Evolutionary conservation across 73 alveolate species (phyloP).

Genomic region (Paramecium sonneborni): DNA sequence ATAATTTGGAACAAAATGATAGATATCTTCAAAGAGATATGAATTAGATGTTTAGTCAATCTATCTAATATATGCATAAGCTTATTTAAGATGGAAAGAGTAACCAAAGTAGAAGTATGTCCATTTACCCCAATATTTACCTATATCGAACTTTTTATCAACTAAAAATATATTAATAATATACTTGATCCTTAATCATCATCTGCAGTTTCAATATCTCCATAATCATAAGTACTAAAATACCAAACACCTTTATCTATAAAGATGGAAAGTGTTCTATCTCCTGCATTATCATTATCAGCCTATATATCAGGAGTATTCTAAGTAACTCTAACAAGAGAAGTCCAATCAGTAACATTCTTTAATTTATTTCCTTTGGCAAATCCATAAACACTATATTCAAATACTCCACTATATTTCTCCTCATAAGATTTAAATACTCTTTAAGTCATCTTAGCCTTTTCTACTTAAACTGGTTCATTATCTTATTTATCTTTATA

Average conservation of each 20-base stretch:
- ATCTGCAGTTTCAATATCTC: slow-evolving; percentile 38
- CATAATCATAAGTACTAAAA: slow-evolving; percentile 45
- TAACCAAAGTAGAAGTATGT: slow-evolving; percentile 55
- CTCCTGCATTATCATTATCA: slow-evolving; percentile 50
- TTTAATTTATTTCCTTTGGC: not conserved
- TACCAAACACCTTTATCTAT: not conserved
- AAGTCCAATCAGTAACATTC: not conserved
- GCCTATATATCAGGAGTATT: slow-evolving; percentile 22
- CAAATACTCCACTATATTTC: not conserved
- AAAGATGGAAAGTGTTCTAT: slow-evolving; percentile 30
- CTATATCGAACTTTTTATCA: not conserved
- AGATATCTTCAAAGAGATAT: not conserved
- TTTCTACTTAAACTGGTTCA: slow-evolving; percentile 42
- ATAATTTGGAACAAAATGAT: slow-evolving; percentile 51
- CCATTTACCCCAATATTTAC: slow-evolving; percentile 20
- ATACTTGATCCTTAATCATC: slow-evolving; percentile 33
- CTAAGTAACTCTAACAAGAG: slow-evolving; percentile 41
- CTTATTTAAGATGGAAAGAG: slow-evolving; percentile 6
- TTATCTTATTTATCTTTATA: slow-evolving; percentile 52
- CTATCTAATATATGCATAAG: slow-evolving; percentile 36
- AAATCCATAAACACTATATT: slow-evolving; percentile 26
- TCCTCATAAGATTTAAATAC: not conserved
- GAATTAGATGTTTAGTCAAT: not conserved
- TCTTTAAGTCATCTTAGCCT: not conserved
- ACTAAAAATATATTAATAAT: not conserved